Base-by-base conservation (phyloP, 225 moss, liverwort and hornwort genomes). In the Polytrichum formosum region DNA sequence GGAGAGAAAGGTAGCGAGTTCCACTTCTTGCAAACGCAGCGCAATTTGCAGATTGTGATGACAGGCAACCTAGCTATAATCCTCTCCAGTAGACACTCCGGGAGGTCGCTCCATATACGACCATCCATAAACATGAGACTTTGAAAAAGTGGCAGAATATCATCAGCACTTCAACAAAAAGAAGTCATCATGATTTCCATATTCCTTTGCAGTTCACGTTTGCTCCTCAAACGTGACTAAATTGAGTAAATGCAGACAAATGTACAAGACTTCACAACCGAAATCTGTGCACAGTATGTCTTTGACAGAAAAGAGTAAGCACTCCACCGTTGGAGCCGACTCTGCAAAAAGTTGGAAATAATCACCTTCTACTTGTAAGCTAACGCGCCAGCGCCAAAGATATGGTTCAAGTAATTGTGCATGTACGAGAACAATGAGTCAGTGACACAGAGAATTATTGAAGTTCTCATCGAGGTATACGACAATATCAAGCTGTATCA, bases 1-100 rank as follows among this genome's bases (percentile, higher is more conserved):
- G 65, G 65, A 27, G 26, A 65, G 26, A 27, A 27, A 31, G 65
- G 65, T 10, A 65, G 28, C 19, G 28, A 25, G 65, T 65, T 31
- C 65, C 65, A 65, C 27, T 65, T 65, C 65, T 65, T 65, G 65
- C 65, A 65, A 29, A 65, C 26, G 28, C 65, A 65, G 26, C 65
- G 26, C 25, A 65, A 27, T 29, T 65, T 21, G 28, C 65, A 65
- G 26, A 29, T 27, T 27, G 30, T 65, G 28, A 31, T 27, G 18
- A 65, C 28, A 6, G 65, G 65, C 26, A 65, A 20, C 65, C 65
- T 65, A 20, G 65, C 28, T 20, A 65, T 19, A 27, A 65, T 65
- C 65, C 28, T 65, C 26, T 65, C 65, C 65, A 65, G 28, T 19
- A 65, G 17, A 31, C 30, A 18, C 65, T 27, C 65, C 28, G 65